Evolutionary conservation across 306 rosid species (phyloP).

Genomic region (Inga leiocalycina): DNA sequence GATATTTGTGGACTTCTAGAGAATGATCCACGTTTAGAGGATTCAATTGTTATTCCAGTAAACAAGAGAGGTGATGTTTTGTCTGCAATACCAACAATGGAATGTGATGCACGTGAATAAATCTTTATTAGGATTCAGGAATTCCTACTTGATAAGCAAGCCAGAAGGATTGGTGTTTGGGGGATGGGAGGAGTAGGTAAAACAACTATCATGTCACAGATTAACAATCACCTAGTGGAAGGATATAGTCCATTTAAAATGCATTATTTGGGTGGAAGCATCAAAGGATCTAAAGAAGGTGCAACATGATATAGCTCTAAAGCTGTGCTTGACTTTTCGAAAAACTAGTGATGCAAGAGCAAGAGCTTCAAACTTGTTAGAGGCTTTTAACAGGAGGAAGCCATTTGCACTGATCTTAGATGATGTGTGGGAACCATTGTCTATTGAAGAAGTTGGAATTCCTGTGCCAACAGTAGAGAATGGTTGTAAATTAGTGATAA

Average conservation of each 20-base stretch:
- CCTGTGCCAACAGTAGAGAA: slow-evolving; percentile 27
- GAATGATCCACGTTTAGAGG: not conserved
- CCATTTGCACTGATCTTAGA: slow-evolving; percentile 20
- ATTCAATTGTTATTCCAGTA: not conserved
- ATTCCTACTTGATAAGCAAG: not conserved
- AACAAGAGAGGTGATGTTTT: not conserved
- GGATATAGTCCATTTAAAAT: not conserved
- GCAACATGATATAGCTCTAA: slow-evolving; percentile 22
- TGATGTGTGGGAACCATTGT: slow-evolving; percentile 33
- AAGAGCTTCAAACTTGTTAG: slow-evolving; percentile 22
- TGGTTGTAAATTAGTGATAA: slow-evolving; percentile 25
- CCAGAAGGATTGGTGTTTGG: slow-evolving; percentile 8
- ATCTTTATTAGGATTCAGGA: not conserved
- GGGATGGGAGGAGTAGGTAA: slow-evolving; percentile 38
- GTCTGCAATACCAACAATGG: not conserved
- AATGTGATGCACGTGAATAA: no score
- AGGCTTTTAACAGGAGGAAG: not conserved
- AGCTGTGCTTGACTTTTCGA: not conserved
- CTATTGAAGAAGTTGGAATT: slow-evolving; percentile 28
- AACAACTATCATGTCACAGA: slow-evolving; percentile 28
- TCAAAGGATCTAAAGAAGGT: not conserved
- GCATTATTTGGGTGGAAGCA: not conserved
- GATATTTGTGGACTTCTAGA: not conserved
- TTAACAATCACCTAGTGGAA: slow-evolving; percentile 11
- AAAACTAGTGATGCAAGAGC: not conserved